Evolutionary conservation across 331 rosid species (phyloP), one percentile per base, ranked within the genome.

Genomic region (Quercus tomentella): DNA sequence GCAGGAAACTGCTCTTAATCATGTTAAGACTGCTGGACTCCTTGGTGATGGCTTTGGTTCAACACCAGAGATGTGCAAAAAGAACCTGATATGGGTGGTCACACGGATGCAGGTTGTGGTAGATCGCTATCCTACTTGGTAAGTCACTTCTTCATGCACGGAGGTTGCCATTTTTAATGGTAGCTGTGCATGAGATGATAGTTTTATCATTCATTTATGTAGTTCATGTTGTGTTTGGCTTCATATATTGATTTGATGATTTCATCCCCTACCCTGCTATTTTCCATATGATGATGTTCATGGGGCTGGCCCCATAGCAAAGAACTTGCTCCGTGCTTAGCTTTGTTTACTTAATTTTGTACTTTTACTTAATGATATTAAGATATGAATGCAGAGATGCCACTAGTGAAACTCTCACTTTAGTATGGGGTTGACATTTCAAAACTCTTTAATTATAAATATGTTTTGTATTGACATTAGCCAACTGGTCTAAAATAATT

Each of bases 1-100:
- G 82, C 89, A 96, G 99, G 99, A 96, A 93, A 90, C 99, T 30
- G 98, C 99, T 28, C 96, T 96, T 72, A 96, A 96, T 96, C 99
- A 96, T 86, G 98, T 91, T 71, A 96, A 93, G 86, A 78, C 79
- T 76, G 96, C 89, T 62, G 99, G 99, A 61, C 93, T 96, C 77
- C 92, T 96, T 79, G 99, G 93, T 23, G 98, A 96, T 81, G 99
- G 99, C 74, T 93, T 96, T 85, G 99, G 98, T 90, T 88, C 98
- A 35, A 96, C 99, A 1, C 99, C 97, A 33, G 98, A 91, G 86
- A 96, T 96, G 99, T 87, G 96, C 75, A 89, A 90, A 84, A 96
- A 81, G 84, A 96, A 96, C 87, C 87, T 96, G 82, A 96, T 96
- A 90, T 96, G 99, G 99, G 99, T 96, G 70, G 96, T 96, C 75